Base-by-base conservation (phyloP, 345 rosid species). In the Salix purpurea region DNA sequence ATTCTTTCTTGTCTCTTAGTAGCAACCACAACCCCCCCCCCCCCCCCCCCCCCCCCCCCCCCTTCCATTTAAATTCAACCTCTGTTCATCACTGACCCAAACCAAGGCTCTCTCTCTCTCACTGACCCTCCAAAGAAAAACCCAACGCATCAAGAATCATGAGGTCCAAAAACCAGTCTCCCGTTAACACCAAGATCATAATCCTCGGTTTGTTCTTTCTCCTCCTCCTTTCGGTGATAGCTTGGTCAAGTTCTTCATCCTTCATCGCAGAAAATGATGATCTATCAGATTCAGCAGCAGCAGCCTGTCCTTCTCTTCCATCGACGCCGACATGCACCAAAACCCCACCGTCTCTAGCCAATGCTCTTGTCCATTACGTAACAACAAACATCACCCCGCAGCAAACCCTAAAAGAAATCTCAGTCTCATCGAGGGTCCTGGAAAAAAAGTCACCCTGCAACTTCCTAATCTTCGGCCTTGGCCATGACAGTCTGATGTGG, bases 401-500 rank as follows among this genome's bases (percentile, higher is more conserved):
- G 28, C 99, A 95, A 83, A 90, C 99, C 42, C 75, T 85, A 28
- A 82, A 87, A 6, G 97, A 95, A 76, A 89, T 95, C 83, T 90
- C 97, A 4, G 91, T 95, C 36, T 74, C 96, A 10, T 77, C 89
- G 11, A 79, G 87, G 82, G 83, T 91, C 11, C 83, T 95, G 2
- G 84, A 86, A 64, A 87, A 86, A 77, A 93, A 83, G 70, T 90
- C 94, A 0, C 99, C 99, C 3, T 91, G 94, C 87, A 95, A 90
- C 79, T 93, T 95, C 82, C 83, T 95, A 2, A 91, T 95, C 34
- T 93, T 93, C 42, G 99, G 99, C 65, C 84, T 95, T 0, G 97
- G 97, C 40, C 88, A 88, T 74, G 99, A 93, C 83, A 95, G 99
- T 84, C 89, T 93, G 23, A 93, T 93, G 99, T 95, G 97, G 99